A percentile compares a stretch with the other conserved stretches of the same genome.
Conservation (phyloP, 768 basidiomycete genomes). For the Naematelia aurantialba region DNA sequence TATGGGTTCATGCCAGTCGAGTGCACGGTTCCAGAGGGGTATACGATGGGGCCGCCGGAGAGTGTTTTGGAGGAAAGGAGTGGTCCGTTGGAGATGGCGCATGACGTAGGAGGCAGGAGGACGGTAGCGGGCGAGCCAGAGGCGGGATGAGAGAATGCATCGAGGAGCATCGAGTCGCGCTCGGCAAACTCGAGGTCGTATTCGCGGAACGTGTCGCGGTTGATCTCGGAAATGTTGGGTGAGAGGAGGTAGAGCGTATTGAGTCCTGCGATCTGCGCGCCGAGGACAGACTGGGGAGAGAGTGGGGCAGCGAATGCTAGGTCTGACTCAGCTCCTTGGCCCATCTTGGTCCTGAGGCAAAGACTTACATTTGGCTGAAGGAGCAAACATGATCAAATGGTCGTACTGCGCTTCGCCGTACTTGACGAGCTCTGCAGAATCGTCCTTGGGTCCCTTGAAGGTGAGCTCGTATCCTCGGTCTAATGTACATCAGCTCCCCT, state of each 20-base stretch:
- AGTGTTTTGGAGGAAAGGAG: slow-evolving; percentile 23
- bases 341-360: neutral
- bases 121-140: slow-evolving; percentile 65
- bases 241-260: slow-evolving; percentile 83
- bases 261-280: slow-evolving; percentile 54
- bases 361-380: slow-evolving; percentile 73
- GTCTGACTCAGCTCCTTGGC: slow-evolving; percentile 24
- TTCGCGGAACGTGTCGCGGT: slow-evolving; percentile 78
- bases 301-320: slow-evolving; percentile 81
- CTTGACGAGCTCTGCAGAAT: slow-evolving; percentile 62
- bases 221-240: slow-evolving; percentile 57
- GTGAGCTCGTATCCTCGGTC: slow-evolving; percentile 80
- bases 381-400: slow-evolving; percentile 81
- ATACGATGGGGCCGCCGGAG: slow-evolving; percentile 37
- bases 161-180: slow-evolving; percentile 74
- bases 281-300: slow-evolving; percentile 59
- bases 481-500: slow-evolving; percentile 45
- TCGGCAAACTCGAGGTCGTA: slow-evolving; percentile 87
- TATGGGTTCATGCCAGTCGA: slow-evolving; percentile 57
- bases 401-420: slow-evolving; percentile 72
- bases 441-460: slow-evolving; percentile 77
- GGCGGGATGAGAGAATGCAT: slow-evolving; percentile 76
- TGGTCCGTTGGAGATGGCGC: slow-evolving; percentile 66
- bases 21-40: slow-evolving; percentile 35
- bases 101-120: slow-evolving; percentile 56